Evolutionary conservation across 805 yeast genomes (phyloP).

Genomic region (Schizosaccharomyces japonicus): DNA sequence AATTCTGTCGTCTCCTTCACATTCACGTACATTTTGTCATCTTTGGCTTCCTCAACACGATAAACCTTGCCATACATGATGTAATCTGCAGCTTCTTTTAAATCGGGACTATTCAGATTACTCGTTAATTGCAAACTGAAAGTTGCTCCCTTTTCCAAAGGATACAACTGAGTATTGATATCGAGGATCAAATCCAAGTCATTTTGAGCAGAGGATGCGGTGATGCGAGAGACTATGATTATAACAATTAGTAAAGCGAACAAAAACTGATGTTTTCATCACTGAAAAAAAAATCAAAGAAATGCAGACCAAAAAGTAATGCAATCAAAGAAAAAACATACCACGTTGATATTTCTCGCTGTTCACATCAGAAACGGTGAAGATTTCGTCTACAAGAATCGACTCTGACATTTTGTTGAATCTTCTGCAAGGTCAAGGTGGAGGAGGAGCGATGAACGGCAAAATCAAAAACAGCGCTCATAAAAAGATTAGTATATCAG

Average conservation of each 20-base stretch:
- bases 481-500: no score
- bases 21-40: background rate
- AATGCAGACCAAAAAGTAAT: no score
- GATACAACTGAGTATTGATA: background rate
- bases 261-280: no score
- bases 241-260: no score
- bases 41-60: slow-evolving; percentile 1
- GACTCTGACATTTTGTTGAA: slow-evolving; percentile 5
- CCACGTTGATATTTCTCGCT: background rate
- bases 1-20: background rate
- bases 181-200: slow-evolving; percentile 1
- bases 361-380: background rate
- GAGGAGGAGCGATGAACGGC: no score
- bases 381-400: slow-evolving; percentile 2
- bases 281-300: no score
- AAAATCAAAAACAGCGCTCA: no score
- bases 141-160: background rate
- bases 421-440: no score
- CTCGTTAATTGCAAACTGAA: slow-evolving; percentile 4
- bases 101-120: background rate
- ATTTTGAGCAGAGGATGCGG: background rate
- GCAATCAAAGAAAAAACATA: background rate
- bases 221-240: slow-evolving; percentile 3
- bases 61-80: slow-evolving; percentile 4
- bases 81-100: slow-evolving; percentile 3